A percentile compares a stretch with the other conserved stretches of the same genome.
Evolutionary conservation across 1,284 basidiomycete species (phyloP).

Genomic region (Pseudozyma hubeiensis): DNA sequence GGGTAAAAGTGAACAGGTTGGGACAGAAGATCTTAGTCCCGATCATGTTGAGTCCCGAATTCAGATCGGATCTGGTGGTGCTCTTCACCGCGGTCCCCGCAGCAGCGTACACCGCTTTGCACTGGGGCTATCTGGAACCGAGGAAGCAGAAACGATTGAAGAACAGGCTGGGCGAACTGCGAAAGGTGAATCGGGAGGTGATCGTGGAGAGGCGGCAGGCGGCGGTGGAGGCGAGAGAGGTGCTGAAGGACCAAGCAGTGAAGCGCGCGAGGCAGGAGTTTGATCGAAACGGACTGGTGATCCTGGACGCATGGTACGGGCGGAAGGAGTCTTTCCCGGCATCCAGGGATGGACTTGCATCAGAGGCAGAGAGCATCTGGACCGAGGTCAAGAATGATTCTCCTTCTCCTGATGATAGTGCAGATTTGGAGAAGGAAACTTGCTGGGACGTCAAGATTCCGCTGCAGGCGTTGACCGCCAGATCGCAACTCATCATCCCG

Average conservation of each 20-base stretch:
- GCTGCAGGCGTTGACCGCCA: slow-evolving; percentile 82
- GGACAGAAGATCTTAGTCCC: slow-evolving; percentile 75
- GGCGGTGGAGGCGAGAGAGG: slow-evolving; percentile 73
- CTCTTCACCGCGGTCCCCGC: slow-evolving; percentile 74
- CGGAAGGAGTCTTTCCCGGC: slow-evolving; percentile 36
- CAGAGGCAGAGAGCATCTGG: slow-evolving; percentile 12
- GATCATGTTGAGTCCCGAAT: slow-evolving; percentile 73
- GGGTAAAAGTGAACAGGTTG: slow-evolving; percentile 70
- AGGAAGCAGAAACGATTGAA: slow-evolving; percentile 70
- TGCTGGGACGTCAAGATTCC: slow-evolving; percentile 82
- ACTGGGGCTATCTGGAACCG: slow-evolving; percentile 75
- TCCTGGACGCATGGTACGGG: slow-evolving; percentile 77
- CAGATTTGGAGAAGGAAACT: slow-evolving; percentile 63
- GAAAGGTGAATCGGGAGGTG: slow-evolving; percentile 75
- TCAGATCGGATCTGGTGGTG: slow-evolving; percentile 72
- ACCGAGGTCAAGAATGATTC: neutral
- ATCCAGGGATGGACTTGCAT: neutral
- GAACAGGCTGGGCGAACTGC: slow-evolving; percentile 72
- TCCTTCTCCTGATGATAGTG: neutral
- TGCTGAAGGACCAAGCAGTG: slow-evolving; percentile 70
- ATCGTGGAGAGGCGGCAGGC: slow-evolving; percentile 74
- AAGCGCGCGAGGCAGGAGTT: slow-evolving; percentile 70
- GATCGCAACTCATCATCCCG: slow-evolving; percentile 83
- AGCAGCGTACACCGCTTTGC: slow-evolving; percentile 72
- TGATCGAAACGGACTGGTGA: slow-evolving; percentile 74